These are phyloP conservation scores for Polygonum aviculare DNA, from an alignment of 148 eudicot species.

Conservation along the genomic window DNA sequence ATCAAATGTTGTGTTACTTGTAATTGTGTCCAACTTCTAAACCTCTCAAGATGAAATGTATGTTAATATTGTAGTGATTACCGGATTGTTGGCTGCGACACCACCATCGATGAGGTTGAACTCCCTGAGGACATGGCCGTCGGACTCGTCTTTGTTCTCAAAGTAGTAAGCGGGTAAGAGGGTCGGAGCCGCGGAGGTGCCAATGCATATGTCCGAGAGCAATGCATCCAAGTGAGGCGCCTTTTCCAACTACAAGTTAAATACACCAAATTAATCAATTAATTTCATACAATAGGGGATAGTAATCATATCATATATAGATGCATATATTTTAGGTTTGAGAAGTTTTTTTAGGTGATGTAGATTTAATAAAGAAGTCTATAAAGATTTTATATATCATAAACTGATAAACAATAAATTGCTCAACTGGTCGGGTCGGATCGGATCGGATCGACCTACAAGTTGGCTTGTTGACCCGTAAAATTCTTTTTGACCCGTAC, in stretches of 20 bases:
- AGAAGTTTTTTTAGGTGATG: no score
- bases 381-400: no score
- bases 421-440: no score
- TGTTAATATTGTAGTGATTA: neutral
- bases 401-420: neutral
- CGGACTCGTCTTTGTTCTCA: slow-evolving; percentile 19
- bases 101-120: slow-evolving; percentile 45
- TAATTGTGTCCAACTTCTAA: no score
- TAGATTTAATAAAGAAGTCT: no score
- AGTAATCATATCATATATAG: no score
- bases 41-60: no score
- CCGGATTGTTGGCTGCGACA: slow-evolving; percentile 20
- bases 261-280: neutral
- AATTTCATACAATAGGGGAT: no score
- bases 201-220: slow-evolving; percentile 31
- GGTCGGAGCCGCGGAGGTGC: slow-evolving; percentile 39
- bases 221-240: slow-evolving; percentile 24
- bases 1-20: neutral
- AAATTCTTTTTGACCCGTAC: no score
- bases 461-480: no score
- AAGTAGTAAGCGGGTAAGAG: slow-evolving; percentile 24
- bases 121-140: slow-evolving; percentile 5
- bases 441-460: no score
- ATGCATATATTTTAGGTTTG: no score
- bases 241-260: slow-evolving; percentile 10